Conservation (phyloP, 805 yeast species). For the Cyberlindnera samutprakarnensis region DNA sequence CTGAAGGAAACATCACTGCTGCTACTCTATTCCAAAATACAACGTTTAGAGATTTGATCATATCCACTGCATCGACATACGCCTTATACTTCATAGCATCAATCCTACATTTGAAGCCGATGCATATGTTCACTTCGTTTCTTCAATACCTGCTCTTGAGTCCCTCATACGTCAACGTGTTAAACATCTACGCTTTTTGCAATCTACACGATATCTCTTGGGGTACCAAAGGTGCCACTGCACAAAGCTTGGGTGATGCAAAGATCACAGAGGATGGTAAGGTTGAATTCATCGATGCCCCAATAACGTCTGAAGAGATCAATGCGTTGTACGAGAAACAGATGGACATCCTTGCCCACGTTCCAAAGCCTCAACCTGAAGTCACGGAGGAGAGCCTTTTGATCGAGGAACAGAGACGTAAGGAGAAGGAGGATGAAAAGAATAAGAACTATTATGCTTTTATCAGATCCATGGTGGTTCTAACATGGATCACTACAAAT, state of each 20-base stretch:
- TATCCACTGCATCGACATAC: constrained; percentile 84
- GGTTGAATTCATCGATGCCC: constrained; percentile 55
- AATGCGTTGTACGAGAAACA: constrained; percentile 66
- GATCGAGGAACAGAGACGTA: constrained; percentile 23
- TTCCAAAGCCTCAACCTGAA: constrained; percentile 20
- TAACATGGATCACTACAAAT: constrained; percentile 85
- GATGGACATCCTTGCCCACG: constrained; percentile 45
- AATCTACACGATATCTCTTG: constrained; percentile 94
- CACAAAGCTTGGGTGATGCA: constrained; percentile 79
- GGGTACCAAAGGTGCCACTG: constrained; percentile 88
- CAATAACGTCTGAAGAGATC: constrained; percentile 69
- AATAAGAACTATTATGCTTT: constrained; percentile 84
- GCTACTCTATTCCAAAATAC: constrained; percentile 48
- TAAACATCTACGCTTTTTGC: constrained; percentile 93
- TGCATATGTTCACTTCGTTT: constrained; percentile 87
- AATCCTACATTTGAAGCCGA: constrained; percentile 77
- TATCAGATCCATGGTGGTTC: constrained; percentile 81
- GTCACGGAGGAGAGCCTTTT: constrained; percentile 21
- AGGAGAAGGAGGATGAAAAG: constrained; percentile 37
- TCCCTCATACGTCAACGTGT: constrained; percentile 85
- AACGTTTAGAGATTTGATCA: constrained; percentile 77
- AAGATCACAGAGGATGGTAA: constrained; percentile 60
- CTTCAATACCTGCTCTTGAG: constrained; percentile 74
- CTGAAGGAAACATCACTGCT: constrained; percentile 29
- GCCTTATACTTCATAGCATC: constrained; percentile 74